These are phyloP conservation scores for Saccharomycopsis phalli DNA, from an alignment of 1,139 yeast genomes.

Conservation along the genomic window DNA sequence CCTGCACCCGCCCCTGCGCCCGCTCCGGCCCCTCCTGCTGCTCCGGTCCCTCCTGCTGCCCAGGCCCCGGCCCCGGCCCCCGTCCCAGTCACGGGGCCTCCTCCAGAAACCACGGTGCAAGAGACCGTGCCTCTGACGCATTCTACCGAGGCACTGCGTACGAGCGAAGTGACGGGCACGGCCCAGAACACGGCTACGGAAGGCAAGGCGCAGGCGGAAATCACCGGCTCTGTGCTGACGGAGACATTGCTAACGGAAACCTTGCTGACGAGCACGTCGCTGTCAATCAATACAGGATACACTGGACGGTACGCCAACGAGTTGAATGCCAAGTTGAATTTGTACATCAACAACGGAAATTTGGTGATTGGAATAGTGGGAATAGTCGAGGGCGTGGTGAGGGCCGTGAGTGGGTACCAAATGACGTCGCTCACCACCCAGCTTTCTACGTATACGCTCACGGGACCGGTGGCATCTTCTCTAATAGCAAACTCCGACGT, in stretches of 20 bases:
- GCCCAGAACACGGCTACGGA: not conserved
- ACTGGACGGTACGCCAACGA: constrained; percentile 2
- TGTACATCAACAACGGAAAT: constrained; percentile 14
- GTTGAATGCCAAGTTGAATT: constrained; percentile 8
- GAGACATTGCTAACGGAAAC: not conserved
- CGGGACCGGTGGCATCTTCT: constrained; percentile 7
- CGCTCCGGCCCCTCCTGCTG: not conserved
- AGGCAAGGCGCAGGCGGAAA: not conserved
- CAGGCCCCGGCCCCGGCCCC: too few species aligned
- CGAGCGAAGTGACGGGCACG: too few species aligned
- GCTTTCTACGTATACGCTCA: constrained; percentile 2
- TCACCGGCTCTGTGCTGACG: not conserved
- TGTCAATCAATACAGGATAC: not conserved
- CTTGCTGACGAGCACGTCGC: too few species aligned
- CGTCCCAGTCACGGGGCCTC: too few species aligned
- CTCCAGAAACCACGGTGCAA: too few species aligned
- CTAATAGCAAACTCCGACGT: constrained; percentile 1
- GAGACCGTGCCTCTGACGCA: too few species aligned
- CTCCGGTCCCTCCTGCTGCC: not conserved
- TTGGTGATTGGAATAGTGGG: constrained; percentile 15
- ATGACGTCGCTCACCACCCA: constrained; percentile 8
- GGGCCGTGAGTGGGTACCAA: constrained; percentile 4
- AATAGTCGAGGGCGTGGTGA: constrained; percentile 16
- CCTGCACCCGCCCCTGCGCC: not conserved
- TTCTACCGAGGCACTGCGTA: too few species aligned